Evolutionary conservation across 306 rosid genomes (phyloP).

Genomic region (Urtica urens): DNA sequence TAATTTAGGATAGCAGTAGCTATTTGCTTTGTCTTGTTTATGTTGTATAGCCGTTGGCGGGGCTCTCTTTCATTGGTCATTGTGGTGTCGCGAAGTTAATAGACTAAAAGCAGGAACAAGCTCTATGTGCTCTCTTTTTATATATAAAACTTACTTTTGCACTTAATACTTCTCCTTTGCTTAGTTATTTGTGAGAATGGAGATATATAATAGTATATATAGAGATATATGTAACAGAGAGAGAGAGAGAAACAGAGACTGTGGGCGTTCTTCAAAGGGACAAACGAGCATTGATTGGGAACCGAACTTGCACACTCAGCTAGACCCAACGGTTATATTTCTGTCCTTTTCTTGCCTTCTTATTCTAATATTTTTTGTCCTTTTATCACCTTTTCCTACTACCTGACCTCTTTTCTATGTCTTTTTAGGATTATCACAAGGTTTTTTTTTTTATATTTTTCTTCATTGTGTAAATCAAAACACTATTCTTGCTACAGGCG

Average conservation of each 20-base stretch:
- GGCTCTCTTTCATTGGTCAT: neutral
- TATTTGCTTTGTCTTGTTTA: too few species aligned
- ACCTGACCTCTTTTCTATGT: neutral
- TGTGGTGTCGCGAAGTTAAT: neutral
- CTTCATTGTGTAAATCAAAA: neutral
- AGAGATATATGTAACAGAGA: neutral
- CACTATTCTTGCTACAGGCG: too few species aligned
- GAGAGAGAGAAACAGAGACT: neutral
- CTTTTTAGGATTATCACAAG: too few species aligned
- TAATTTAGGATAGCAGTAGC: too few species aligned
- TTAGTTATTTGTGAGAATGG: neutral
- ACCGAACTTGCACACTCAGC: slow-evolving; percentile 1
- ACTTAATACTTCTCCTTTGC: neutral
- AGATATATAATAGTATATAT: too few species aligned
- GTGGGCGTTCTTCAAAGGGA: neutral
- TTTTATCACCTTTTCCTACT: neutral
- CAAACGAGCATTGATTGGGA: slow-evolving; percentile 1
- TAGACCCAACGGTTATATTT: slow-evolving; percentile 18
- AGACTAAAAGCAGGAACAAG: neutral
- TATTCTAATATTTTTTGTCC: neutral
- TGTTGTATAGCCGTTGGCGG: slow-evolving; percentile 43
- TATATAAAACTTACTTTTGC: neutral
- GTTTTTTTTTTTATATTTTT: too few species aligned
- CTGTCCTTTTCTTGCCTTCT: slow-evolving; percentile 4
- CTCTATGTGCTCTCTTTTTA: neutral